These are phyloP conservation scores for Globisporangium paddicum DNA, from an alignment of 352 stramenopile genomes.

Conservation along the genomic window DNA sequence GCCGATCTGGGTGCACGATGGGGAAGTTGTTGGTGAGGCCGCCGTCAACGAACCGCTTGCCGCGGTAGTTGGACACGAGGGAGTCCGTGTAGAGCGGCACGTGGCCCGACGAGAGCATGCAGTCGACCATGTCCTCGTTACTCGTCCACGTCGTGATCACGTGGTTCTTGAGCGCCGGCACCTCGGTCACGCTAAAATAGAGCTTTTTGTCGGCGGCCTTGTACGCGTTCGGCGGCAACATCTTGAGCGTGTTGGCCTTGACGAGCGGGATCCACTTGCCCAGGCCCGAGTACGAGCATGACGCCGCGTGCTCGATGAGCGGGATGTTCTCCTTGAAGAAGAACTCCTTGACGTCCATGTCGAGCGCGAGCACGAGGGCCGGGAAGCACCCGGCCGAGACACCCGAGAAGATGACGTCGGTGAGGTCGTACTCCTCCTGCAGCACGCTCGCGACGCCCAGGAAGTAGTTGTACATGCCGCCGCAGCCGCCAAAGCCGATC, in stretches of 20 bases:
- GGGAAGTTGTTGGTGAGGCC: constrained; percentile 70
- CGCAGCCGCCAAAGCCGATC: constrained; percentile 76
- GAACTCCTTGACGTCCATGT: constrained; percentile 71
- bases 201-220: constrained; percentile 53
- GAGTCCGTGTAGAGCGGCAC: constrained; percentile 73
- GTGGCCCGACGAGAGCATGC: constrained; percentile 72
- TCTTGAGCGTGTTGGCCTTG: constrained; percentile 53
- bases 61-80: constrained; percentile 54
- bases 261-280: constrained; percentile 81
- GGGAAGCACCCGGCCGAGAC: constrained; percentile 77
- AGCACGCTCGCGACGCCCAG: constrained; percentile 70
- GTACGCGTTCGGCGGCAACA: constrained; percentile 65
- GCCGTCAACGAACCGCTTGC: constrained; percentile 70
- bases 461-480: constrained; percentile 88
- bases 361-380: constrained; percentile 53
- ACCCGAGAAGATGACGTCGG: constrained; percentile 70
- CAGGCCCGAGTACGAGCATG: constrained; percentile 50
- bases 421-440: constrained; percentile 73
- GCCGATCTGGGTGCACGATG: constrained; percentile 40
- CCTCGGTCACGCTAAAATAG: constrained; percentile 77
- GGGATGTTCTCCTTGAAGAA: constrained; percentile 82
- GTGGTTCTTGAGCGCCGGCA: constrained; percentile 63
- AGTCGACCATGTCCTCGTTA: constrained; percentile 82
- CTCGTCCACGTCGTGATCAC: constrained; percentile 61
- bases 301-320: constrained; percentile 57